Percentiles rank a stretch among this genome's conserved stretches.
These are phyloP conservation scores for Recurvomyces mirabilis DNA, from an alignment of 495 filamentous ascomycete genomes.

Conservation along the genomic window DNA sequence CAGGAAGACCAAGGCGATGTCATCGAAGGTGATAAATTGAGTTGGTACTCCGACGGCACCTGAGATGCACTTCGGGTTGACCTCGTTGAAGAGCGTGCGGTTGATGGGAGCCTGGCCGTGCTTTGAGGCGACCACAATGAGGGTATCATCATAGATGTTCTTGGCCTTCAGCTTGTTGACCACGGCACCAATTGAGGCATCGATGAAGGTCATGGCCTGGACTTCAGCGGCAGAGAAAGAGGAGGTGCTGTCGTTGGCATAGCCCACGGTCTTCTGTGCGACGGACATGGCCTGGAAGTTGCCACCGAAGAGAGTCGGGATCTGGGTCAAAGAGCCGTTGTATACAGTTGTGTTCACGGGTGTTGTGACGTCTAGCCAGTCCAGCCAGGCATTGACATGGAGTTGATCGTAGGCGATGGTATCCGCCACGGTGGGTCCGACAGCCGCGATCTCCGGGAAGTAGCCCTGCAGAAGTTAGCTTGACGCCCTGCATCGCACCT, in stretches of 20 bases:
- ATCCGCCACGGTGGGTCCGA: no score
- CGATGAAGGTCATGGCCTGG: slow-evolving; percentile 19
- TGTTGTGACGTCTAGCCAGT: slow-evolving; percentile 26
- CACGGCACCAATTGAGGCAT: slow-evolving; percentile 18
- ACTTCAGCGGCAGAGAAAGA: slow-evolving; percentile 13
- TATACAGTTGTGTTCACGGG: slow-evolving; percentile 18
- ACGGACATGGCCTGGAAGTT: slow-evolving; percentile 33
- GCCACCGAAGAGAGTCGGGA: slow-evolving; percentile 31
- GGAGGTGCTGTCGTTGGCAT: slow-evolving; percentile 16
- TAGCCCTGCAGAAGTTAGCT: no score
- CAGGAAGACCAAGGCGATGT: slow-evolving; percentile 32
- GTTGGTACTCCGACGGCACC: slow-evolving; percentile 24
- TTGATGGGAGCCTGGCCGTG: slow-evolving; percentile 33
- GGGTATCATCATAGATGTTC: slow-evolving; percentile 25
- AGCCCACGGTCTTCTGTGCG: slow-evolving; percentile 29
- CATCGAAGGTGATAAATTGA: slow-evolving; percentile 22
- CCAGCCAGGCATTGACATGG: slow-evolving; percentile 29
- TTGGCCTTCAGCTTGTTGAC: slow-evolving; percentile 29
- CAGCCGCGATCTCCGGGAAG: no score
- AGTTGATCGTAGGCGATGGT: no score
- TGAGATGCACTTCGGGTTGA: slow-evolving; percentile 21
- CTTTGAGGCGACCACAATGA: slow-evolving; percentile 32
- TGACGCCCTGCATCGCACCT: no score
- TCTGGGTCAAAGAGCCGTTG: slow-evolving; percentile 17
- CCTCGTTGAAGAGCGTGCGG: slow-evolving; percentile 23